Evolutionary conservation across 2,329 filamentous ascomycete genomes (phyloP).

Genomic region (Rhinocladiella mackenziei): DNA sequence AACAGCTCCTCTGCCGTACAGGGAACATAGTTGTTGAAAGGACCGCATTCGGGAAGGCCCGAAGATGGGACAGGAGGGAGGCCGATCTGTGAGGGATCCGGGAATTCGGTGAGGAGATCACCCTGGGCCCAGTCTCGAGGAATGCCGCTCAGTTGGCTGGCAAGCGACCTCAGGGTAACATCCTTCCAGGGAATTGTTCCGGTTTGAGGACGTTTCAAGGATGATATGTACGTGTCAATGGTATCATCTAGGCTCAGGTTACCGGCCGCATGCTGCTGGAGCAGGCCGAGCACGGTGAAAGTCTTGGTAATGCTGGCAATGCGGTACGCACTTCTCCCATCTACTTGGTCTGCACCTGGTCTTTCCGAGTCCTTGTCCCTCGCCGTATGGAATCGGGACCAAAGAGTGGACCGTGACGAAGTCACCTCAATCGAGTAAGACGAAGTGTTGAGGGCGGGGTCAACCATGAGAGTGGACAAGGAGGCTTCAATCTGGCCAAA

Average conservation of each 20-base stretch:
- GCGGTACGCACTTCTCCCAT: constrained; percentile 28
- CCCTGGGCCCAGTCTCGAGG: constrained; percentile 31
- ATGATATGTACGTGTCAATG: constrained; percentile 27
- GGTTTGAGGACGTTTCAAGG: constrained; percentile 6
- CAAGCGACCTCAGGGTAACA: constrained; percentile 31
- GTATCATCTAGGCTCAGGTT: constrained; percentile 31
- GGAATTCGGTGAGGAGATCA: constrained; percentile 17
- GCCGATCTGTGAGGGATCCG: constrained; percentile 15
- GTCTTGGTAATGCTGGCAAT: constrained; percentile 33
- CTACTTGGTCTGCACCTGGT: constrained; percentile 23
- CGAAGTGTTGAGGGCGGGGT: constrained; percentile 18
- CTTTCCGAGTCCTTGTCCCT: constrained; percentile 13
- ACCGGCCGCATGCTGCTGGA: constrained; percentile 30
- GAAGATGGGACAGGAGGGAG: constrained; percentile 17
- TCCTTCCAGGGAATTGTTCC: constrained; percentile 28
- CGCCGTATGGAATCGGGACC: constrained; percentile 26
- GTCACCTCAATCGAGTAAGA: constrained; percentile 29
- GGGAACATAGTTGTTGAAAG: constrained; percentile 15
- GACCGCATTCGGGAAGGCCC: constrained; percentile 20
- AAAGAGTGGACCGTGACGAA: constrained; percentile 19
- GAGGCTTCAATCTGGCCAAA: constrained; percentile 11
- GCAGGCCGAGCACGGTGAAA: constrained; percentile 31
- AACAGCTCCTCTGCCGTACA: constrained; percentile 20
- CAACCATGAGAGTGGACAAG: not conserved
- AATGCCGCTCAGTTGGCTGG: constrained; percentile 31